These are phyloP conservation scores for Macrophomina pseudophaseolina DNA, from an alignment of 2,329 filamentous ascomycete genomes.

Conservation along the genomic window DNA sequence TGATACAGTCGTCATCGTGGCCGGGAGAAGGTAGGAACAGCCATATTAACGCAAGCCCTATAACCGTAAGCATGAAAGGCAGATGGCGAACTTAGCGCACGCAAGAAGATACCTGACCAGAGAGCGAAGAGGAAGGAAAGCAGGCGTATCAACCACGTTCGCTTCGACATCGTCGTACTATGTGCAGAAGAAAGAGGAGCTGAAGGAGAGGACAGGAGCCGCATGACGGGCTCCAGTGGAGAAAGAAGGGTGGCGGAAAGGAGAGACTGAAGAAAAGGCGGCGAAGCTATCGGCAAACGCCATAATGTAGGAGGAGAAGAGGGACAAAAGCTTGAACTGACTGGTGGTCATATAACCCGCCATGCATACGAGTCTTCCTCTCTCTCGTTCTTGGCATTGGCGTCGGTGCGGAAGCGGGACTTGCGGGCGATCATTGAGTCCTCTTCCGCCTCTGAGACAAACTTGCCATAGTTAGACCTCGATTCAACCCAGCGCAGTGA, in stretches of 20 bases:
- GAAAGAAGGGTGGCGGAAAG: not conserved
- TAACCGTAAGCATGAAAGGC: not conserved
- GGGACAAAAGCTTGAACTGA: not conserved
- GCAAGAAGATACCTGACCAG: not conserved
- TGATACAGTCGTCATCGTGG: constrained; percentile 12
- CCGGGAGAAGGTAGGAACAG: constrained; percentile 12
- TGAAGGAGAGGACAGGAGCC: not conserved
- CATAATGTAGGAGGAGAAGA: not conserved
- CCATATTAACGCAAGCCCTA: constrained; percentile 6
- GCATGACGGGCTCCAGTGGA: not conserved
- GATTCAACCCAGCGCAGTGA: constrained; percentile 2
- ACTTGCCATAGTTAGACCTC: not conserved
- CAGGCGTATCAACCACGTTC: not conserved
- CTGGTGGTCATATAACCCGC: not conserved
- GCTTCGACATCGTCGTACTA: not conserved
- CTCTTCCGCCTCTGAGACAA: not conserved
- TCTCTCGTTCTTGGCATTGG: not conserved
- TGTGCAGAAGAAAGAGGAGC: not conserved
- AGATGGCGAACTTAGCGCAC: not conserved
- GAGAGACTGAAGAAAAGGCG: not conserved
- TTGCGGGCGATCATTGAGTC: constrained; percentile 7
- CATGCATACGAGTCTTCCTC: not conserved
- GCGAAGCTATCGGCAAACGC: not conserved
- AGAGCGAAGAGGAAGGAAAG: not conserved
- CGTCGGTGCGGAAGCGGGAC: constrained; percentile 4